Evolutionary conservation across 139 green algal genomes (phyloP), one percentile per base, ranked within the genome.

Genomic region (Micractinium sp.): DNA sequence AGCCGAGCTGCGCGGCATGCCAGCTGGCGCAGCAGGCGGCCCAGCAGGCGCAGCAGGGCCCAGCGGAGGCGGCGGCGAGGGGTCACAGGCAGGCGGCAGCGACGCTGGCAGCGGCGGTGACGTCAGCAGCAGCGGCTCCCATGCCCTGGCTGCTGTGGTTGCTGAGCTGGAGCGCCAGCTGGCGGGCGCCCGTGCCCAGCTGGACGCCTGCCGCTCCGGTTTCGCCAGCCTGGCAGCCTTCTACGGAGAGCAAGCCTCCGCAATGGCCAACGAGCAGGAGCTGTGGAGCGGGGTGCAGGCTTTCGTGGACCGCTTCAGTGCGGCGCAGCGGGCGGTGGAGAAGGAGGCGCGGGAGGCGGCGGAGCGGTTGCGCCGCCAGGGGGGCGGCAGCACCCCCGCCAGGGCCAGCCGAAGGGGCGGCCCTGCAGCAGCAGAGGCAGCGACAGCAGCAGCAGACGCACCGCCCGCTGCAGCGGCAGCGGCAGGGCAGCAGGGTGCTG

Each of bases 211-310:
- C n/a, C 74, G 85, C 25, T 78, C 66, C 25, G 89, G 47, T 13
- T 92, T 94, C 81, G 89, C 80, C 2, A 33, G 31, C 15, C n/a
- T 90, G 81, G 87, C 92, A 3, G 84, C 85, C 67, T 91, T 76
- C 79, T 94, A 87, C 61, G 91, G 91, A 0, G 91, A 94, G 90
- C 92, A 88, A 29, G 53, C 85, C 0, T 74, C 86, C 0, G 91
- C 87, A 1, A 33, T 90, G 39, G 56, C 81, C 25, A 85, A n/a
- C 53, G 91, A 94, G 82, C 85, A 88, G 41, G 91, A 92, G 61
- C 91, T 93, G 85, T 94, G 91, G 91, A 25, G 27, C 18, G 81
- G 89, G 9, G 22, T 94, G n/a, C 66, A 38, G 35, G 29, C 23
- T 2, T 94, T 94, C 80, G 88, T 92, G 13, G 22, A 82, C 7